Evolutionary conservation across 2,329 filamentous ascomycete species (phyloP), one percentile per base, ranked within the genome.

Genomic region (Cladosporium sp.): DNA sequence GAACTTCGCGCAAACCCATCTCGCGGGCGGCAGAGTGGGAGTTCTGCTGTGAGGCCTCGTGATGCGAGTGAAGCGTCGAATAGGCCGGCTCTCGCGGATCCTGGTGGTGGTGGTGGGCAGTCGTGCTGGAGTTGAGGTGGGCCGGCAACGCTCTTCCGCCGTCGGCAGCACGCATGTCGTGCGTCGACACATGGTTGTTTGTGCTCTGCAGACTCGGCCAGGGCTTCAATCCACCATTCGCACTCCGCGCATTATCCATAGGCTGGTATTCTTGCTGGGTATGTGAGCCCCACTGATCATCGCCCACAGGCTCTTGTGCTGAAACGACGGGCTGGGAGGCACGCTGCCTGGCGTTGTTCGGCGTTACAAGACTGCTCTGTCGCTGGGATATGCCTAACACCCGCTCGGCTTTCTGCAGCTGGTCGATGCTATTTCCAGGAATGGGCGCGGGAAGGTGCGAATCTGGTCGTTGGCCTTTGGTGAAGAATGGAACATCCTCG

Each of bases 31-130:
- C 77, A 51, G 81, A 82, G 52, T 76, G 76, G 26, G 79, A 81
- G 4, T 79, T 81, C 66, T 82, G 80, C 72, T 82, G 80, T 0
- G 80, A 80, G 36, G 80, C 69, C 62, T 82, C 80, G 72, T 82
- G 81, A 68, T 80, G 59, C 32, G 64, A 66, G 49, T 51, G 58
- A 26, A 66, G 59, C 12, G 64, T 66, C n/a, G 64, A 55, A 51
- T 55, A 10, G 34, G 64, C 57, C 18, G 64, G 30, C 49, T 61
- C 26, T 15, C 38, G 59, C 18, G 32, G 21, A 21, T 59, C 18
- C n/a, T 55, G 41, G 3, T 55, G 15, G 21, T 36, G 54, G 30
- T 36, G 54, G 30, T 49, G 34, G 28, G 57, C 34, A 18, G 55
- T n/a, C 18, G 38, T 57, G 34, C 44, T 55, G 14, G 51, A 34